phyloP scores from a whole-genome alignment of 768 basidiomycete species.

The Boletus barrowsii region DNA sequence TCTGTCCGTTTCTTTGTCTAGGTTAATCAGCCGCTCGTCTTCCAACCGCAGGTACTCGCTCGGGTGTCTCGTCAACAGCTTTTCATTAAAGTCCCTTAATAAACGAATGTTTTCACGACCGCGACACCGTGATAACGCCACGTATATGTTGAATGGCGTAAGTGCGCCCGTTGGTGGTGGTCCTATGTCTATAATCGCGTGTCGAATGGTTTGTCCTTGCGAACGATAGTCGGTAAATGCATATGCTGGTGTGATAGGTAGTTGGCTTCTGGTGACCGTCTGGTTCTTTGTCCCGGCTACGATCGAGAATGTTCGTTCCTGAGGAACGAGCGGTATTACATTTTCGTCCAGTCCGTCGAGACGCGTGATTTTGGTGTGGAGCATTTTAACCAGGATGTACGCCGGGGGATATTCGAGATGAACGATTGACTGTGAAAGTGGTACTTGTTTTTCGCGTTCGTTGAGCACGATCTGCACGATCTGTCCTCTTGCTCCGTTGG shows the following conservation, averaged over 20 bases:
- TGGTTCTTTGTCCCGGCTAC: neutral
- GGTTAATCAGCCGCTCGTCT: no score
- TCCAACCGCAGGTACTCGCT: no score
- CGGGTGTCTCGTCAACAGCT: no score
- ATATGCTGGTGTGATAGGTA: neutral
- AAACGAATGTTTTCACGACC: neutral
- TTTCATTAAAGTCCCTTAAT: no score
- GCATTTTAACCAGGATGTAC: neutral
- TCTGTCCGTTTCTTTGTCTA: no score
- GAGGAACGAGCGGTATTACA: neutral
- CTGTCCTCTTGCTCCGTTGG: neutral
- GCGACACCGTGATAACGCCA: neutral
- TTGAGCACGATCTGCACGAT: neutral
- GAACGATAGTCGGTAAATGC: neutral
- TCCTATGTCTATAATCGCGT: neutral
- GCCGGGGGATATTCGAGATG: neutral
- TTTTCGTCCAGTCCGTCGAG: neutral
- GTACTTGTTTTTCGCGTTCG: neutral
- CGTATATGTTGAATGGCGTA: neutral
- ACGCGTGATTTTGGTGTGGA: accelerated
- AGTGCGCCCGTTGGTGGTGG: neutral
- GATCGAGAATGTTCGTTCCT: no score
- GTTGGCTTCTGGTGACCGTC: neutral
- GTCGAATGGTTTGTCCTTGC: neutral
- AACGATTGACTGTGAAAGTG: neutral